Base-by-base conservation (phyloP, 257 asterid species). In the Anisodus acutangulus region DNA sequence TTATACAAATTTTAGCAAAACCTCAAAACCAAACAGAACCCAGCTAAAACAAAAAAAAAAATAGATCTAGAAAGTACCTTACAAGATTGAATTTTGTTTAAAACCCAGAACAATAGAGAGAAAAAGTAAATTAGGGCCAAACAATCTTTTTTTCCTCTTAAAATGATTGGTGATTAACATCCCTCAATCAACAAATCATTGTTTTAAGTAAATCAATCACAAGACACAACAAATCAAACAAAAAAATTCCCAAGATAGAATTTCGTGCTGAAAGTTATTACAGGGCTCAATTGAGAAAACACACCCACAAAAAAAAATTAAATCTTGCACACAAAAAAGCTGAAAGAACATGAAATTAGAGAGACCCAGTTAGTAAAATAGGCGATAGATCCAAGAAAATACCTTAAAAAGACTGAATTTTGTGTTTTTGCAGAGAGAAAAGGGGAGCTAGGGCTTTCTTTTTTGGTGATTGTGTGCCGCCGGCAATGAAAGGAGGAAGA, bases 391-490 rank as follows among this genome's bases (percentile, higher is more conserved):
- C 67, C 45, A 82, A 51, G 87, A 31, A 57, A 79, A 71, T 81
- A 64, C 86, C 76, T 83, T 3, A 7, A 60, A 31, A 84, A 74
- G 26, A 37, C 19, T 39, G n/a, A 13, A 51, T 51, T 76, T 76
- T 76, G 35, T 0, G 66, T 31, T 31, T 31, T 31, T 51, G 74
- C 51, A 37, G 19, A 15, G n/a, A 17, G 58, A 47, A 43, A 17
- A 15, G 5, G 31, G 31, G 74, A 51, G 8, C 5, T 39, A 5
- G 17, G 60, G 60, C 11, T 51, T 51, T 51, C 7, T 51, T 31
- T 74, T 49, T 74, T 12, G 5, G 3, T 78, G 82, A 51, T 51
- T 51, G 80, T 84, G 89, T 41, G 78, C 78, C 81, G 87, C 86
- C 90, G 87, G 85, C 89, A 37, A 68, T 72, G 60, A 26, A 84